Base-by-base conservation (phyloP, 345 rosid species). In the Eucalyptus curtisii region DNA sequence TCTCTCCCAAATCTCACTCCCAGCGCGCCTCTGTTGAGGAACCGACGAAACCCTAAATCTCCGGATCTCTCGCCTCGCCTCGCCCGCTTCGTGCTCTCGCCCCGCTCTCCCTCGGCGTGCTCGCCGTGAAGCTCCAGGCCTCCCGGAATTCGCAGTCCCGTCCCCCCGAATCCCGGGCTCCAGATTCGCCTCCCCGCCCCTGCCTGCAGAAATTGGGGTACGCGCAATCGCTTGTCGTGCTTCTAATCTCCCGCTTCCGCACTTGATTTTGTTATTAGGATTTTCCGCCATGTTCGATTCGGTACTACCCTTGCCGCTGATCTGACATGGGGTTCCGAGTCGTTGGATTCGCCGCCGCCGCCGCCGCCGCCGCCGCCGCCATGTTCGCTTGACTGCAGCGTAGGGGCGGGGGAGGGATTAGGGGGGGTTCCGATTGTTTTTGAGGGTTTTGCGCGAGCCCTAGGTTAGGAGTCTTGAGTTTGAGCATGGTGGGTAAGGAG, bases 401-500 rank as follows among this genome's bases (percentile, higher is more conserved):
- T 68, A 68, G 80, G 79, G 79, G 79, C 19, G 42, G 79, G 61
- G 81, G 40, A 71, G 14, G 82, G 24, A 20, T 76, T 76, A 40
- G 47, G 8, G 31, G n/a, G 68, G 15, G 82, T 76, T 71, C 40
- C 14, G 47, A 76, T 76, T 37, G 13, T 20, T 76, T 37, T 76
- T 40, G 8, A 42, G 87, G 68, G 68, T 86, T 31, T 40, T 40
- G 66, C n/a, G 87, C 45, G 68, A 86, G 49, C 50, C 55, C 57
- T 50, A 76, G 82, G 45, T n/a, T 87, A 48, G 81, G 88, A 52
- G 19, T 71, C 86, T 86, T 24, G 44, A 27, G 85, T 52, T 90
- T 89, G 92, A 93, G 92, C 89, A 98, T 98, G 99, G 98, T 96
- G 93, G 97, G 95, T 81, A 95, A 96, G 94, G 99, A 97, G 92